These are phyloP conservation scores for Vicia villosa DNA, from an alignment of 306 rosid species.

Conservation along the genomic window DNA sequence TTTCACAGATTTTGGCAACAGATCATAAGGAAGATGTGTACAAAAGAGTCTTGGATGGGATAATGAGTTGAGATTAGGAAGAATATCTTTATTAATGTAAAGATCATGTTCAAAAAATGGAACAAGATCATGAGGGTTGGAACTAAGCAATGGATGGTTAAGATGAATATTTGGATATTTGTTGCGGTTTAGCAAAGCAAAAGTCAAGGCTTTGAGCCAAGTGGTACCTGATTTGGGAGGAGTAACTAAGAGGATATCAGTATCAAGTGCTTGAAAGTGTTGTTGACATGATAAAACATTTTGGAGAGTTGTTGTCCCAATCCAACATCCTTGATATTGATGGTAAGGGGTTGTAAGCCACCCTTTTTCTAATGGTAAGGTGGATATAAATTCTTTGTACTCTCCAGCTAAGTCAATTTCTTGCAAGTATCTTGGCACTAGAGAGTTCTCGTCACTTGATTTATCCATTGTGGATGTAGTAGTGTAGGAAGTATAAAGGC, in stretches of 20 bases:
- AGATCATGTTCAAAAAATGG: neutral
- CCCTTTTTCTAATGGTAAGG: neutral
- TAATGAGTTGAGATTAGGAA: too few species aligned
- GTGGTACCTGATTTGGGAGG: neutral
- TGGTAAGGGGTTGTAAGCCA: neutral
- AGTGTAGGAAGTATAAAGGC: too few species aligned
- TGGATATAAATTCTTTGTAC: neutral
- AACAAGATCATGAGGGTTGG: constrained; percentile 13
- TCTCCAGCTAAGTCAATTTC: neutral
- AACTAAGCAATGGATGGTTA: constrained; percentile 22
- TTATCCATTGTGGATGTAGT: too few species aligned
- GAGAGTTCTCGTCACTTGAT: neutral
- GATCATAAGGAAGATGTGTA: too few species aligned
- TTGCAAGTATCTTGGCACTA: neutral
- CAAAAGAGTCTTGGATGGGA: too few species aligned
- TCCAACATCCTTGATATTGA: neutral
- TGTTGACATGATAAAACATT: neutral
- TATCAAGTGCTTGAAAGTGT: constrained; percentile 1
- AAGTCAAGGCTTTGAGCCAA: constrained; percentile 10
- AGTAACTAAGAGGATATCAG: neutral
- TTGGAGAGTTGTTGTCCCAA: neutral
- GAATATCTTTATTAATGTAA: too few species aligned
- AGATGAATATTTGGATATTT: neutral
- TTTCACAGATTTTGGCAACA: too few species aligned
- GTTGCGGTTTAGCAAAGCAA: constrained; percentile 14